A percentile compares a stretch with the other conserved stretches of the same genome.
phyloP scores from a whole-genome alignment of 176 grass and related monocot species.

The Avena atlantica region DNA sequence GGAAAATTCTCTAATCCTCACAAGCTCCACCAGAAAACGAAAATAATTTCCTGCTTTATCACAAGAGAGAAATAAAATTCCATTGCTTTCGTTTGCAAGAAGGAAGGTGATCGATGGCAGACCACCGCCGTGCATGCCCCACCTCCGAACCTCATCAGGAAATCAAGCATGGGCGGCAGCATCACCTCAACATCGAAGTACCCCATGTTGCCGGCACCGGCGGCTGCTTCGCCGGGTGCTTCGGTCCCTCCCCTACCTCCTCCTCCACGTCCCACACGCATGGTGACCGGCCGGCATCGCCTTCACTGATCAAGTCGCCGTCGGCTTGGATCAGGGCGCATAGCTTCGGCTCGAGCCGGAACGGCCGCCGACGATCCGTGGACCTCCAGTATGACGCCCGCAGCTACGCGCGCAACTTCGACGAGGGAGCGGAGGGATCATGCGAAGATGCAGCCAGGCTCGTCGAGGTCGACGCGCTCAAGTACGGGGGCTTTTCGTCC shows the following conservation, averaged over 20 bases:
- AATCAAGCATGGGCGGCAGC: conserved; percentile 19
- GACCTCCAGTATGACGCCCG: conserved; percentile 57
- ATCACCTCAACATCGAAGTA: conserved; percentile 40
- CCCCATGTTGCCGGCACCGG: neutral
- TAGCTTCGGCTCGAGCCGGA: conserved; percentile 36
- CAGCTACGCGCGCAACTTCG: conserved; percentile 70
- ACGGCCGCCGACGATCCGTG: conserved; percentile 13
- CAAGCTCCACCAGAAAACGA: neutral
- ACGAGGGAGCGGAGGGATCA: conserved; percentile 36
- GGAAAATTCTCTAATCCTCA: neutral
- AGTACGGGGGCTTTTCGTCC: conserved; percentile 46
- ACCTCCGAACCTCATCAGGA: neutral
- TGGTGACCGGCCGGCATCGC: conserved; percentile 1
- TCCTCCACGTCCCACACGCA: neutral
- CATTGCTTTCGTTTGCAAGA: neutral
- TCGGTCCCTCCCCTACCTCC: conserved; percentile 11
- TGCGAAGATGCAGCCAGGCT: neutral
- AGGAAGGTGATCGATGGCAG: neutral
- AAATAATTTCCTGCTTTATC: neutral
- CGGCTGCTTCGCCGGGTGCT: conserved; percentile 21
- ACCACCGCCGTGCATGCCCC: neutral
- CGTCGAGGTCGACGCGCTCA: neutral
- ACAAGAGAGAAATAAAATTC: neutral
- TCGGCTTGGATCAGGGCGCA: conserved; percentile 55
- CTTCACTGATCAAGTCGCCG: conserved; percentile 50